These are phyloP conservation scores for Ogataea wickerhamii DNA, from an alignment of 805 yeast species.

Conservation along the genomic window DNA sequence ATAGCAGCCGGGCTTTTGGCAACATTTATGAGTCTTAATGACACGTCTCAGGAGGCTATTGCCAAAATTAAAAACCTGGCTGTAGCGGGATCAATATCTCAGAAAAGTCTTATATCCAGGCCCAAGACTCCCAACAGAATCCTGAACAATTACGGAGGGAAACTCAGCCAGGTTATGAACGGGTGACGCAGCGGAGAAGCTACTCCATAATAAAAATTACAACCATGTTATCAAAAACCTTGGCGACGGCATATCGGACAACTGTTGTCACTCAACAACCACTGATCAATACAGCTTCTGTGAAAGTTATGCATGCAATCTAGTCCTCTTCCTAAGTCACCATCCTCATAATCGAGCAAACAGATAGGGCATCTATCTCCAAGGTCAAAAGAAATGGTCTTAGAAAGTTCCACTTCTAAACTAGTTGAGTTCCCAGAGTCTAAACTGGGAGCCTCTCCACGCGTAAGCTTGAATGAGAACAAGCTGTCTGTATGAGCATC, in stretches of 20 bases:
- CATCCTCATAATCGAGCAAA: slow-evolving; percentile 43
- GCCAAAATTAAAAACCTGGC: slow-evolving; percentile 21
- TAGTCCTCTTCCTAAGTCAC: slow-evolving; percentile 46
- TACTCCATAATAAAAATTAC: too few species aligned
- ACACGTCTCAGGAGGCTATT: slow-evolving; percentile 34
- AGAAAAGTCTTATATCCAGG: slow-evolving; percentile 4
- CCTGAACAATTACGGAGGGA: slow-evolving; percentile 22
- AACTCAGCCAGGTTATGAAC: slow-evolving; percentile 13
- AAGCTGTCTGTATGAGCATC: slow-evolving; percentile 16
- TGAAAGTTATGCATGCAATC: slow-evolving; percentile 53
- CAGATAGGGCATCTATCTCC: slow-evolving; percentile 51
- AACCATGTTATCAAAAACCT: slow-evolving; percentile 32
- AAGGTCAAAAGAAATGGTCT: slow-evolving; percentile 6
- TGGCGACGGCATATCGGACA: slow-evolving; percentile 56
- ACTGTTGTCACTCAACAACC: slow-evolving; percentile 50
- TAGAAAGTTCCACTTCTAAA: background rate
- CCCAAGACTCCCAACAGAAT: slow-evolving; percentile 22
- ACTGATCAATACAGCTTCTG: slow-evolving; percentile 52
- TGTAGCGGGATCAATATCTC: slow-evolving; percentile 12
- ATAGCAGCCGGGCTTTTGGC: slow-evolving; percentile 44
- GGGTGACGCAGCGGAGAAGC: too few species aligned
- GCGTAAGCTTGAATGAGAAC: slow-evolving; percentile 10
- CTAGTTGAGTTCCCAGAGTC: background rate
- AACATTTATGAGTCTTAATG: slow-evolving; percentile 41
- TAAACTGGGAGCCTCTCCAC: background rate